Evolutionary conservation across 192 early-diverging fungal genomes (phyloP), one percentile per base, ranked within the genome.

Genomic region (Diversispora epigaea): DNA sequence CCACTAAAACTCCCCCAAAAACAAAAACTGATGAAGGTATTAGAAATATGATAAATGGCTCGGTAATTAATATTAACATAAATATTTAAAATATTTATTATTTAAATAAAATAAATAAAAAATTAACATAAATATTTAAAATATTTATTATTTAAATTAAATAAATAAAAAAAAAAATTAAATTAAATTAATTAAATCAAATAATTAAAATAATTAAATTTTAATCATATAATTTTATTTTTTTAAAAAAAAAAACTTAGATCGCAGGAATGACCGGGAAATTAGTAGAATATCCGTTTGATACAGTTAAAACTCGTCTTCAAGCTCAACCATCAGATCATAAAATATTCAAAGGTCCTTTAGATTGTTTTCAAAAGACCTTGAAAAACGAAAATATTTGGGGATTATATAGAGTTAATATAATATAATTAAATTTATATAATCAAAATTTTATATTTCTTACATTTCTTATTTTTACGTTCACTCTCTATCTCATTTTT

Each of bases 241-340:
- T 12, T 8, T n/a, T 22, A 4, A 6, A 15, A 44, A 14, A 39
- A n/a, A n/a, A n/a, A n/a, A n/a, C n/a, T n/a, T 67, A 93, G 92
- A 74, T 95, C 14, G 89, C 94, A 4, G 97, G 97, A 40, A 89
- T 97, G 73, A 85, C 90, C 22, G 97, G 93, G 81, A 96, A 96
- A 86, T 85, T 94, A 71, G 89, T 99, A 76, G 96, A 99, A 80
- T 97, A 93, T 68, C 96, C 97, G 4, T 97, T 97, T 78, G 96
- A 97, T 84, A 96, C 95, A 4, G 84, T 97, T 83, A 94, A 97
- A 66, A 95, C 98, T 10, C 92, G 96, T 4, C 86, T 99, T 46
- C 97, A 99, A 77, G 89, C 93, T 6, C 91, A 93, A 76, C 89
- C 95, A 0, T 79, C 87, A 50, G 82, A 83, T 17, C 75, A 77